phyloP scores from a whole-genome alignment of 2,329 filamentous ascomycete genomes.

The Microsporum audouinii region DNA sequence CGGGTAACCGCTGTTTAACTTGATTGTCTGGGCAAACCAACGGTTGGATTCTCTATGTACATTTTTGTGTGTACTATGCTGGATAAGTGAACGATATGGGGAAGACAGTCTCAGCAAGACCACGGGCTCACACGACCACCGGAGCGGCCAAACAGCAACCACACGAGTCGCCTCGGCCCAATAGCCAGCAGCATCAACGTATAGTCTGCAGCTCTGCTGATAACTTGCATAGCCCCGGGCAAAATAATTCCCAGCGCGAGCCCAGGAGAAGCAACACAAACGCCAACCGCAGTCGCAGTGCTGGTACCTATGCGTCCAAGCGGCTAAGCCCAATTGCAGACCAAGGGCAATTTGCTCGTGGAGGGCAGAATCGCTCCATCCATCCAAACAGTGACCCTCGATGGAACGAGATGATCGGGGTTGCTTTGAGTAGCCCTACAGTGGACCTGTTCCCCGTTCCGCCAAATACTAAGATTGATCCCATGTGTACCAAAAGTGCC shows the following conservation, averaged over 20 bases:
- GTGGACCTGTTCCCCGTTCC: constrained; percentile 12
- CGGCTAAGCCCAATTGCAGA: background rate
- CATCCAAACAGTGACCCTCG: constrained; percentile 12
- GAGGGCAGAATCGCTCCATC: background rate
- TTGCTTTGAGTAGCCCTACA: constrained; percentile 61
- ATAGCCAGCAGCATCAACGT: background rate
- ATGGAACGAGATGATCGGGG: constrained; percentile 50
- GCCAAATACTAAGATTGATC: background rate
- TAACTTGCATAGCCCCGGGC: background rate
- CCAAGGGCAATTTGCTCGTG: background rate
- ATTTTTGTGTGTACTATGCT: background rate
- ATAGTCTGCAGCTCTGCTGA: background rate
- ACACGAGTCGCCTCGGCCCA: background rate
- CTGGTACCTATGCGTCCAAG: background rate
- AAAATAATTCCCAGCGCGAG: background rate
- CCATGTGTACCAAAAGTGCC: background rate
- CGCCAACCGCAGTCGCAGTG: background rate
- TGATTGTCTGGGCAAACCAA: background rate
- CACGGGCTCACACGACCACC: background rate
- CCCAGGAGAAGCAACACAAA: constrained; percentile 1
- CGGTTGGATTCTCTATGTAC: background rate
- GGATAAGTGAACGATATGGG: background rate
- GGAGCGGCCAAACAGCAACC: background rate
- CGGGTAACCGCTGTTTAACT: background rate
- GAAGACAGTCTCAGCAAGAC: background rate